Evolutionary conservation across 176 grass and related monocot species (phyloP), one percentile per base, ranked within the genome.

Genomic region (Phragmites australis): DNA sequence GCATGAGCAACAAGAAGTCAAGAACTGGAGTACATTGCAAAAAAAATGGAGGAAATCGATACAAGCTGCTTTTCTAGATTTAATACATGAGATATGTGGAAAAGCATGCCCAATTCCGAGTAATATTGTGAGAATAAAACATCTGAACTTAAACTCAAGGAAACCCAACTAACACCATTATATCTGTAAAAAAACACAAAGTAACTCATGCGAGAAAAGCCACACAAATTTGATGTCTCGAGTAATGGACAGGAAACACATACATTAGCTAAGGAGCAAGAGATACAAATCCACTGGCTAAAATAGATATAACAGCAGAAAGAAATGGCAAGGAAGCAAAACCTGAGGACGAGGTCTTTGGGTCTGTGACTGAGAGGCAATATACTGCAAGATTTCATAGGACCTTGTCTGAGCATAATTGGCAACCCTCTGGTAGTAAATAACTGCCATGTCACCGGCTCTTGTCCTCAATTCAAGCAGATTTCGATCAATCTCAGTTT

Each of bases 401-500:
- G 93, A 90, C 77, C 94, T 89, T 67, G 81, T 92, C 69, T 97
- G 94, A 3, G 79, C 73, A 83, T 97, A 92, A 65, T 75, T 89
- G 70, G 87, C 65, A 66, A 84, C 53, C 82, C 63, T 94, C 27
- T 88, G 91, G 74, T 88, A 97, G 65, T 89, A 91, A 54, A 78
- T 2, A 55, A 83, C 85, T 50, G 86, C 52, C 41, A 91, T 82
- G 73, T 90, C 87, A 74, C 79, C 79, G 15, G 71, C 82, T 58
- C 84, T 93, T 64, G 87, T 88, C 78, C 86, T 91, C 77, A 93
- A 84, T 82, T 97, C 94, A 68, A 86, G 84, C 68, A 97, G 81
- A 89, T 70, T 87, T 32, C 63, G 89, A 66, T 97, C 94, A 79
- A 97, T 97, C 67, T 94, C 87, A 45, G 84, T 81, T 85, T 97